A percentile compares a stretch with the other conserved stretches of the same genome.
Conservation (phyloP, 2,329 filamentous ascomycete species). For the Colletotrichum sp. region DNA sequence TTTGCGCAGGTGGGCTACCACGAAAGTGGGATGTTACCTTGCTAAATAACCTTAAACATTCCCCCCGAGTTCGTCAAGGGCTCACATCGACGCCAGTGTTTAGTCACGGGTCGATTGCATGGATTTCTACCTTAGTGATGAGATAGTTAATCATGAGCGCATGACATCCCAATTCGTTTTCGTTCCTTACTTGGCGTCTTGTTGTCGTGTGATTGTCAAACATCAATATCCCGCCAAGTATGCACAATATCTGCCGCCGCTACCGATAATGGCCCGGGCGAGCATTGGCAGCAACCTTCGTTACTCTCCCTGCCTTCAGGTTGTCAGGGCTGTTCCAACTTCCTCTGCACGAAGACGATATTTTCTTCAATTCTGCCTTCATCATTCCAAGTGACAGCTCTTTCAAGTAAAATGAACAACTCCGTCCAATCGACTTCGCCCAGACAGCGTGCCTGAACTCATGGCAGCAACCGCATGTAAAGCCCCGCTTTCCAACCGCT, state of each 20-base stretch:
- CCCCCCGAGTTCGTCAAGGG: constrained; percentile 1
- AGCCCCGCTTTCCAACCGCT: background rate
- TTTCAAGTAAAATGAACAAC: background rate
- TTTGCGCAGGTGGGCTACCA: background rate
- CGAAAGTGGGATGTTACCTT: background rate
- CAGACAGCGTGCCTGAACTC: background rate
- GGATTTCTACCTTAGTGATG: background rate
- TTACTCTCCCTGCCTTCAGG: background rate
- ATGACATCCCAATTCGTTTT: background rate
- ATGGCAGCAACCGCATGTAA: background rate
- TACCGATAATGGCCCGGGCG: background rate
- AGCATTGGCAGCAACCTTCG: background rate
- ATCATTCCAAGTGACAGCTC: fast-evolving
- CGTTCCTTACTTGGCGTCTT: background rate
- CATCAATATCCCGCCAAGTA: background rate
- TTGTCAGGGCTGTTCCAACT: background rate
- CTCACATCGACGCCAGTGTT: background rate
- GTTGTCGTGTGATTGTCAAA: background rate
- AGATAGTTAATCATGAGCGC: constrained; percentile 1
- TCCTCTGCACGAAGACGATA: background rate
- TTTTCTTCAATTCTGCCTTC: background rate
- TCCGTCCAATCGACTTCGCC: background rate
- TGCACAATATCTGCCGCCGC: background rate
- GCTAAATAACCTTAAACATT: background rate
- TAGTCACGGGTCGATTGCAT: background rate